Conservation (phyloP, 2,329 filamentous ascomycete species). For the Metarhizium brunneum region DNA sequence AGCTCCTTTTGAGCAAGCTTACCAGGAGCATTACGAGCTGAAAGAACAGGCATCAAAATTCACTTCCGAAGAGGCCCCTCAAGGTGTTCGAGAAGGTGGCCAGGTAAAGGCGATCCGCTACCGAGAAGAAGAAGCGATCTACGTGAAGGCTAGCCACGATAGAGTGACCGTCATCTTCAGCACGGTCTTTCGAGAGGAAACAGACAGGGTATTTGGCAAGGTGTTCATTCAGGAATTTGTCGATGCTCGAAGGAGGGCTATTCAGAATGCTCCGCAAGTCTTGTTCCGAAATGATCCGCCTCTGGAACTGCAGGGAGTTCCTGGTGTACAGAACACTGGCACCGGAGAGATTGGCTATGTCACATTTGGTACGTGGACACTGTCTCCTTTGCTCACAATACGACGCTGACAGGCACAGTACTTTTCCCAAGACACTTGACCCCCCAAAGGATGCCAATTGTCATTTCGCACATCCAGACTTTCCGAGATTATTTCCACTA, state of each 20-base stretch:
- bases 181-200: constrained; percentile 96
- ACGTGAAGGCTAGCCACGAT: constrained; percentile 95
- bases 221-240: constrained; percentile 99
- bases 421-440: constrained; percentile 94
- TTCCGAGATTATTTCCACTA: constrained; percentile 99
- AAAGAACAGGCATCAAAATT: constrained; percentile 86
- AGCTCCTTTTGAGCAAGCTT: constrained; percentile 94
- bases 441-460: constrained; percentile 79
- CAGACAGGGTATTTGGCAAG: constrained; percentile 93
- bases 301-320: constrained; percentile 78
- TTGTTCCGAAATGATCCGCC: constrained; percentile 92
- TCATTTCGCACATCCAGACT: constrained; percentile 98
- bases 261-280: constrained; percentile 97
- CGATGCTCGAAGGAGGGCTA: constrained; percentile 85
- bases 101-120: constrained; percentile 96
- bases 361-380: constrained; percentile 69
- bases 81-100: constrained; percentile 81
- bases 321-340: constrained; percentile 66
- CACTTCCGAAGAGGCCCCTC: constrained; percentile 86
- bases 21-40: constrained; percentile 81
- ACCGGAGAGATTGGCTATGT: constrained; percentile 92
- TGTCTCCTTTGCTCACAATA: not conserved
- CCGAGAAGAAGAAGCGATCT: constrained; percentile 97
- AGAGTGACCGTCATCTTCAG: constrained; percentile 98
- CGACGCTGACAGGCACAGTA: constrained; percentile 42